Conservation (phyloP, 2,329 filamentous ascomycete species). For the Fusarium sp. region DNA sequence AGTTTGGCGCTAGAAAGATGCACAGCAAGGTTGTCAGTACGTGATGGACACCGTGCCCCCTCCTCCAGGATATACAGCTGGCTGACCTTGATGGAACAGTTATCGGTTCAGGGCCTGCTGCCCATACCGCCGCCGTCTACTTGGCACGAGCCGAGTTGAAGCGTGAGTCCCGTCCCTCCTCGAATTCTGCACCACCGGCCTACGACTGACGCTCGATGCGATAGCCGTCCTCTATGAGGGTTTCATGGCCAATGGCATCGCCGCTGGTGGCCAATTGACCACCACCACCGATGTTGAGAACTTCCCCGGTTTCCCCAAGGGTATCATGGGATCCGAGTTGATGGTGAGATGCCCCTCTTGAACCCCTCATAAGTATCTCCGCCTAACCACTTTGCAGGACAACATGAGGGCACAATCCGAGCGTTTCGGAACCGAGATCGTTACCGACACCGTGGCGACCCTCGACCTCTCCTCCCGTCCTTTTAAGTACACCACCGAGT, state of each 20-base stretch:
- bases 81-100: slow-evolving; percentile 57
- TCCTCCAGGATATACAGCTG: neutral
- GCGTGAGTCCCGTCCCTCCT: slow-evolving; percentile 64
- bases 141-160: slow-evolving; percentile 93
- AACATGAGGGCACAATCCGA: slow-evolving; percentile 92
- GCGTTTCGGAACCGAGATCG: slow-evolving; percentile 91
- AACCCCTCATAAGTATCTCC: neutral
- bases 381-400: slow-evolving; percentile 63
- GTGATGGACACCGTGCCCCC: slow-evolving; percentile 53
- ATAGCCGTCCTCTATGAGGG: slow-evolving; percentile 93
- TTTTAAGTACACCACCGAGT: slow-evolving; percentile 95
- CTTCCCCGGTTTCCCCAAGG: slow-evolving; percentile 93
- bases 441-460: slow-evolving; percentile 91
- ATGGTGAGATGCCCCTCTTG: slow-evolving; percentile 70
- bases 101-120: slow-evolving; percentile 94
- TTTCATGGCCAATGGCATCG: slow-evolving; percentile 96
- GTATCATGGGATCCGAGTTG: slow-evolving; percentile 86
- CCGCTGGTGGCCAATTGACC: slow-evolving; percentile 94
- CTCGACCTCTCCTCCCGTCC: slow-evolving; percentile 87
- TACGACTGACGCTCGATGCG: slow-evolving; percentile 23
- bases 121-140: slow-evolving; percentile 97
- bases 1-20: slow-evolving; percentile 72
- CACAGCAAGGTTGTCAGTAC: slow-evolving; percentile 92
- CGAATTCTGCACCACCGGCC: neutral
- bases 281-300: slow-evolving; percentile 99